These are phyloP conservation scores for Solanum chiquidenum DNA, from an alignment of 257 asterid species.

Conservation along the genomic window DNA sequence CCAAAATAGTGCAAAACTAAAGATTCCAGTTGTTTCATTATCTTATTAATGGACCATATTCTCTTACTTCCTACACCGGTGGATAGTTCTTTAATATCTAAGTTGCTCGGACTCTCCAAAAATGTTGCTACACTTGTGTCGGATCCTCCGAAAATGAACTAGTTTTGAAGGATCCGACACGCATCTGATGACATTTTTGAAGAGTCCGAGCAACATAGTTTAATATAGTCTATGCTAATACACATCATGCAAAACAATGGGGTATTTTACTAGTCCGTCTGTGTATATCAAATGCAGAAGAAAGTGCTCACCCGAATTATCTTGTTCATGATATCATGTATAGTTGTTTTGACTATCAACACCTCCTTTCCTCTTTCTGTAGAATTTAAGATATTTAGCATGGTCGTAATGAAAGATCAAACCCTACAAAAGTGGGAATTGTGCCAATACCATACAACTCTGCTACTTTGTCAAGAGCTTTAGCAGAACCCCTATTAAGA, in stretches of 20 bases:
- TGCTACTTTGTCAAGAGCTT: constrained; percentile 98
- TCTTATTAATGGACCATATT: not conserved
- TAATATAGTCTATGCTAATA: not conserved
- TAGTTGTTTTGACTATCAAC: constrained; percentile 82
- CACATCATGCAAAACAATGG: not conserved
- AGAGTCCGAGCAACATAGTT: too few relatives aligned
- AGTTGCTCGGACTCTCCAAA: too few relatives aligned
- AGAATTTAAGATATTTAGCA: constrained; percentile 14
- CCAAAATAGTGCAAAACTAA: not conserved
- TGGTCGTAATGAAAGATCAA: constrained; percentile 2
- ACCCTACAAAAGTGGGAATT: constrained; percentile 11
- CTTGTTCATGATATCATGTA: constrained; percentile 94
- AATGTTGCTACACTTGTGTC: too few relatives aligned
- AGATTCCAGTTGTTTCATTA: not conserved
- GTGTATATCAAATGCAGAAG: not conserved
- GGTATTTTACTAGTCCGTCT: not conserved
- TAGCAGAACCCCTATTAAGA: constrained; percentile 97
- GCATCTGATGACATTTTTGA: too few relatives aligned
- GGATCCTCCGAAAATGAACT: too few relatives aligned
- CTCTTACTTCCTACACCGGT: not conserved
- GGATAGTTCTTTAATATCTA: not conserved
- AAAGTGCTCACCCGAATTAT: constrained; percentile 68
- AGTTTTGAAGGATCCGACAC: too few relatives aligned
- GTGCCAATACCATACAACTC: constrained; percentile 75
- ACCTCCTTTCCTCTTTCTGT: constrained; percentile 90